Conservation (phyloP, 306 rosid species). For the Delonix regia region DNA sequence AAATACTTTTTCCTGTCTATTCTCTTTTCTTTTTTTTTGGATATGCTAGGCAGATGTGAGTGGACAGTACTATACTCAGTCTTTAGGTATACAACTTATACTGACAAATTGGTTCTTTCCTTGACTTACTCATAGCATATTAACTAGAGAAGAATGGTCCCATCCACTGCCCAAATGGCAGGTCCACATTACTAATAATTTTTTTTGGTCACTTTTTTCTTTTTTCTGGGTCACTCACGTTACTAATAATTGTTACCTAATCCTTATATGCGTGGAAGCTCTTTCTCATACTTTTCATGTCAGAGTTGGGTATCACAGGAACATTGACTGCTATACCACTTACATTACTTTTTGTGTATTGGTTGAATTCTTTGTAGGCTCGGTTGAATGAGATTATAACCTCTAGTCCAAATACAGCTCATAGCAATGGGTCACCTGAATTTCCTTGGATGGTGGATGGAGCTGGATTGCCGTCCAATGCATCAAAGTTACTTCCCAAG, state of each 20-base stretch:
- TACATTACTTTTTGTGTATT: conserved; percentile 12
- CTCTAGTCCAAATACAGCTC: conserved; percentile 47
- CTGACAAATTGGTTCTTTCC: conserved; percentile 25
- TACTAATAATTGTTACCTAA: conserved; percentile 7
- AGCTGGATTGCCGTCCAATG: conserved; percentile 83
- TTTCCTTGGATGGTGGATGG: conserved; percentile 90
- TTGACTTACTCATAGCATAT: conserved; percentile 17
- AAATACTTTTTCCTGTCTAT: no score
- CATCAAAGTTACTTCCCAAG: conserved; percentile 76
- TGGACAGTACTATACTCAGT: background rate
- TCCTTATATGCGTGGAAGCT: conserved; percentile 6
- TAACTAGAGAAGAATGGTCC: conserved; percentile 24
- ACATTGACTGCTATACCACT: conserved; percentile 10
- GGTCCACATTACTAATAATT: conserved; percentile 14
- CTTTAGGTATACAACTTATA: background rate
- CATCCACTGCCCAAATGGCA: conserved; percentile 16
- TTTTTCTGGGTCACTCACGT: no score
- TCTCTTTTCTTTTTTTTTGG: no score
- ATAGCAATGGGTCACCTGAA: conserved; percentile 53
- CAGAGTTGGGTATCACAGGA: conserved; percentile 21
- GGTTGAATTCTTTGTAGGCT: conserved; percentile 56
- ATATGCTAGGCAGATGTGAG: background rate
- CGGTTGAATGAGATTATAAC: conserved; percentile 80
- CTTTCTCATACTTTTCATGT: conserved; percentile 3
- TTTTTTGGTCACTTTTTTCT: no score